These are phyloP conservation scores for Hypoxylon perforatum DNA, from an alignment of 495 filamentous ascomycete genomes.

Conservation along the genomic window DNA sequence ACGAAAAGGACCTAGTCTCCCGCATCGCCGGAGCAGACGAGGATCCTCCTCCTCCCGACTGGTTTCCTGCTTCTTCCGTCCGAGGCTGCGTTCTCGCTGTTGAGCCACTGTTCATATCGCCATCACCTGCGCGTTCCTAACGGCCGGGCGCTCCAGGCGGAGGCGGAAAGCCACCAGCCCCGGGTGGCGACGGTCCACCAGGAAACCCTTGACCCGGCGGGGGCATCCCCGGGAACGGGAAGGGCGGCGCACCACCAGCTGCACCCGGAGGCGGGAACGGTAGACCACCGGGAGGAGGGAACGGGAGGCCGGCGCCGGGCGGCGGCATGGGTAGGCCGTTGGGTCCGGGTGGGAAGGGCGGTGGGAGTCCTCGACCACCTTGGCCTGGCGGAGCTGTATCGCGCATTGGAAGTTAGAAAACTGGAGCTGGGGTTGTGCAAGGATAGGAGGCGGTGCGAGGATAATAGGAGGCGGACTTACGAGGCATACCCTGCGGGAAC, in stretches of 20 bases:
- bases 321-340: conserved; percentile 56
- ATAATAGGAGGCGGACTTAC: no score
- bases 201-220: conserved; percentile 57
- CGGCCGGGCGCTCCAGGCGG: conserved; percentile 48
- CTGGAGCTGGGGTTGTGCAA: neutral
- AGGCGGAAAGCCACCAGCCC: conserved; percentile 50
- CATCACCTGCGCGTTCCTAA: conserved; percentile 17
- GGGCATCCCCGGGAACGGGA: conserved; percentile 48
- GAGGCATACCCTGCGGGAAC: conserved; percentile 47
- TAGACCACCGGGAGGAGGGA: conserved; percentile 60
- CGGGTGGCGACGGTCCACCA: conserved; percentile 47
- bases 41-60: neutral
- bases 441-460: neutral
- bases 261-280: conserved; percentile 73
- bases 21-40: no score
- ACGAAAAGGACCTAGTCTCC: no score
- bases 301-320: conserved; percentile 51
- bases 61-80: neutral
- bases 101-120: neutral
- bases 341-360: conserved; percentile 72
- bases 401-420: conserved; percentile 15
- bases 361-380: conserved; percentile 63
- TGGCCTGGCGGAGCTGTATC: conserved; percentile 61
- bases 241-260: conserved; percentile 34
- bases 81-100: neutral